phyloP scores from a whole-genome alignment of 1,284 basidiomycete species.

The Psilocybe mexicana region DNA sequence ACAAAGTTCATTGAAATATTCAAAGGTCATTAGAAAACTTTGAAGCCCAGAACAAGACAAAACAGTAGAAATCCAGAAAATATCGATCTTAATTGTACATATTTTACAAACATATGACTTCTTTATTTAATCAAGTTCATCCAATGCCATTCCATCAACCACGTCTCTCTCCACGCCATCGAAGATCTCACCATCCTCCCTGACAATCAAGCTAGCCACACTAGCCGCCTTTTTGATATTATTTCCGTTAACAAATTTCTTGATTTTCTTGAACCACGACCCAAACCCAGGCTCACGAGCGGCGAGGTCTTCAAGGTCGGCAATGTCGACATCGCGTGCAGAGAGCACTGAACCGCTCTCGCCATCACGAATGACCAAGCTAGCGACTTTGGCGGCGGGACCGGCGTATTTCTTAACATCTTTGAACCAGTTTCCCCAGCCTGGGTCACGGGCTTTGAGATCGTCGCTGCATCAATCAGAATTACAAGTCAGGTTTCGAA shows the following conservation, averaged over 20 bases:
- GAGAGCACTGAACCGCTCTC: not conserved
- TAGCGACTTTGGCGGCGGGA: constrained; percentile 7
- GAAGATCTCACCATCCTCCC: constrained; percentile 3
- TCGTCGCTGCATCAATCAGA: not conserved
- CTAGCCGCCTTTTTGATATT: constrained; percentile 9
- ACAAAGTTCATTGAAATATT: no score
- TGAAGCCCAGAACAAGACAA: no score
- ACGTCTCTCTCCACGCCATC: not conserved
- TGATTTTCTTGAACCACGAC: constrained; percentile 14
- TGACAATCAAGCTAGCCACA: constrained; percentile 1
- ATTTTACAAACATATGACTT: not conserved
- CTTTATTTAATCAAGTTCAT: not conserved
- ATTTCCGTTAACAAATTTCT: constrained; percentile 4
- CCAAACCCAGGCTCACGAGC: constrained; percentile 13
- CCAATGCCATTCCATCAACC: not conserved
- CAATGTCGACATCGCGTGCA: not conserved
- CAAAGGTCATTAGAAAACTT: no score
- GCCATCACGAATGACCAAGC: constrained; percentile 8
- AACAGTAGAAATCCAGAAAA: not conserved
- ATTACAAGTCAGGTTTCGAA: not conserved
- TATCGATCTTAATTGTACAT: not conserved
- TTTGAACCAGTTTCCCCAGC: constrained; percentile 12
- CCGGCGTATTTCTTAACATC: constrained; percentile 2
- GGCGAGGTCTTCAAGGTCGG: not conserved
- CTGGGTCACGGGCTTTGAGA: constrained; percentile 9